Evolutionary conservation across 2,329 filamentous ascomycete species (phyloP).

Genomic region (Microdochium bolleyi): DNA sequence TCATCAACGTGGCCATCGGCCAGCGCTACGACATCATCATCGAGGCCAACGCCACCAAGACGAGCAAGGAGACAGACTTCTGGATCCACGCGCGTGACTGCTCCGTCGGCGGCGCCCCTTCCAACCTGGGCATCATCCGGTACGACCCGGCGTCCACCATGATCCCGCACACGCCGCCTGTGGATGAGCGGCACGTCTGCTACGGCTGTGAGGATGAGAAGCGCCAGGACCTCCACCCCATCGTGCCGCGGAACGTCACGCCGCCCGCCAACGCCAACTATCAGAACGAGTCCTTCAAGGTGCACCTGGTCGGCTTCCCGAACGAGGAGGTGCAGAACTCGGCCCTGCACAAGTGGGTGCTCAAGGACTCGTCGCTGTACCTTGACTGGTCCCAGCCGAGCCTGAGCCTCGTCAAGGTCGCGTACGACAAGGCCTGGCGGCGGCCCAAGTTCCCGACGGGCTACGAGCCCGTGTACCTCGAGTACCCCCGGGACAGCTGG

Average conservation of each 20-base stretch:
- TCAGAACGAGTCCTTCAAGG: background rate
- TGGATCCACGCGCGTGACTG: slow-evolving; percentile 16
- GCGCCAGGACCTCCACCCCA: background rate
- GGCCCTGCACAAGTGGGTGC: background rate
- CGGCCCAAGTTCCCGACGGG: slow-evolving; percentile 1
- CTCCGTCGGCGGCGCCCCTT: slow-evolving; percentile 9
- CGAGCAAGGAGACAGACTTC: slow-evolving; percentile 7
- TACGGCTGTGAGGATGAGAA: background rate
- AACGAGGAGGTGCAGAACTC: background rate
- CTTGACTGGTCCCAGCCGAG: background rate
- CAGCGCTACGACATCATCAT: background rate
- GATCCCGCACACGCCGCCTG: background rate
- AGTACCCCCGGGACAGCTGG: slow-evolving; percentile 12
- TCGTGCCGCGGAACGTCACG: background rate
- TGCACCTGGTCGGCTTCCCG: background rate
- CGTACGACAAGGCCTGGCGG: background rate
- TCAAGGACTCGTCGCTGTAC: background rate
- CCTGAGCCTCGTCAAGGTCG: background rate
- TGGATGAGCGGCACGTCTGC: background rate
- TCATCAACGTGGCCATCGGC: background rate
- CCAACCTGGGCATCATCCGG: background rate
- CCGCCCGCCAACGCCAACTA: background rate
- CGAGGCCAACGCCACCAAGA: background rate
- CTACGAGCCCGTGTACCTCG: slow-evolving; percentile 12
- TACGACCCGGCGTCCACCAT: background rate